These are phyloP conservation scores for Pseudopyrenochaeta lycopersici DNA, from an alignment of 2,329 filamentous ascomycete genomes.

Conservation along the genomic window DNA sequence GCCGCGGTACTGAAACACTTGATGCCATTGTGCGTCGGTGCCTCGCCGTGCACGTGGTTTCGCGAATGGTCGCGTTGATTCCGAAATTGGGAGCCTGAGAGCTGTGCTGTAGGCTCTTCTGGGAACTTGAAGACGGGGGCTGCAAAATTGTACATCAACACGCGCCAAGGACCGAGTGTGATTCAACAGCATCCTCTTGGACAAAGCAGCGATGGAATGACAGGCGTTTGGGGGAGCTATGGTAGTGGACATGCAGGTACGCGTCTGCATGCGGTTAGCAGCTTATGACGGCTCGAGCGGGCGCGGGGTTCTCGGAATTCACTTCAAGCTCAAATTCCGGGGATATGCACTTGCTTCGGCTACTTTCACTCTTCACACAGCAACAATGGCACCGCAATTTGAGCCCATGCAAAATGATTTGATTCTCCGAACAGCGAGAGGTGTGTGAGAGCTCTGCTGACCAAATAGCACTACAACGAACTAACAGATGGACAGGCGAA, in stretches of 20 bases:
- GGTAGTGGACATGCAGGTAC: constrained; percentile 15
- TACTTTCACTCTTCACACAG: constrained; percentile 7
- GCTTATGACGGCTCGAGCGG: constrained; percentile 12
- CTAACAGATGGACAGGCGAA: constrained; percentile 68
- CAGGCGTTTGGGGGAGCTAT: not conserved
- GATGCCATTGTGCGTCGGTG: constrained; percentile 20
- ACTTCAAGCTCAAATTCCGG: constrained; percentile 19
- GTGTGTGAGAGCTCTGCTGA: constrained; percentile 58
- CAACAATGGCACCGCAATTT: constrained; percentile 74
- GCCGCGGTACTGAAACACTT: constrained; percentile 38
- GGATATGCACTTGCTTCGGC: constrained; percentile 11
- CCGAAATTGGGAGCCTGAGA: constrained; percentile 7
- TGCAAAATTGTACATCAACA: not conserved
- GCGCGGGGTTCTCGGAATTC: constrained; percentile 37
- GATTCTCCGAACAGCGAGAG: constrained; percentile 87
- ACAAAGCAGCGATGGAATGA: constrained; percentile 1
- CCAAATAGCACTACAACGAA: not conserved
- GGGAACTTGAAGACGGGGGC: not conserved
- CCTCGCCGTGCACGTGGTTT: constrained; percentile 36
- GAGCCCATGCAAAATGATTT: constrained; percentile 91
- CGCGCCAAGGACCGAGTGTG: constrained; percentile 16
- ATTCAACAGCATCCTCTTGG: constrained; percentile 29
- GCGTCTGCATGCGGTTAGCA: constrained; percentile 32
- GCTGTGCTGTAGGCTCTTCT: constrained; percentile 1
- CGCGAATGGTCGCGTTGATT: constrained; percentile 36